A percentile compares a stretch with the other conserved stretches of the same genome.
Conservation (phyloP, 83 land plant species). For the Picea mariana region DNA sequence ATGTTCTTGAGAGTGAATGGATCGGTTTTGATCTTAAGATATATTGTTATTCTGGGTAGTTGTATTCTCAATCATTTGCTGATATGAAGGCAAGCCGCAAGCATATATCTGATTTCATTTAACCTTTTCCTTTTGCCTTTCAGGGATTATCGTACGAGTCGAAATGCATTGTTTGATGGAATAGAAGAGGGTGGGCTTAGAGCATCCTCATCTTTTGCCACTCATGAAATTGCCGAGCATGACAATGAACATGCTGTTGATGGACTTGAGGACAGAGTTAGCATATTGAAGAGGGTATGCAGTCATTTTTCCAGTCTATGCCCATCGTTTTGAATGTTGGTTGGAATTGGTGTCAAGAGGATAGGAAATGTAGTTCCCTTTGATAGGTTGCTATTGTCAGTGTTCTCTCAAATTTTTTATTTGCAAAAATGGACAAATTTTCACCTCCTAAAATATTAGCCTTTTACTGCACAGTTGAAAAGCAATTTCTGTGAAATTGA, state of each 20-base stretch:
- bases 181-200: conserved; percentile 77
- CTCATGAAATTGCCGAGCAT: conserved; percentile 71
- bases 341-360: background rate
- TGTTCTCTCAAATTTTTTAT: background rate
- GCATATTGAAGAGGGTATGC: conserved; percentile 63
- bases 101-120: too few species aligned
- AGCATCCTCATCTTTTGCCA: conserved; percentile 56
- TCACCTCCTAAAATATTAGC: background rate
- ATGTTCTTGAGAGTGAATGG: too few species aligned
- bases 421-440: background rate
- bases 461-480: background rate
- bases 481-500: background rate
- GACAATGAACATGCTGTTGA: conserved; percentile 73
- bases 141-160: conserved; percentile 42
- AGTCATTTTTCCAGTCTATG: background rate
- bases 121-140: background rate
- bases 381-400: background rate
- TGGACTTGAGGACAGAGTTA: conserved; percentile 66
- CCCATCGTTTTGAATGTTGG: background rate
- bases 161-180: conserved; percentile 64
- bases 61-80: too few species aligned
- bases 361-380: background rate
- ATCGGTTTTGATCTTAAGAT: too few species aligned
- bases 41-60: too few species aligned
- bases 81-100: too few species aligned